phyloP scores from a whole-genome alignment of 495 filamentous ascomycete species.

The Penicillium diatomitis region DNA sequence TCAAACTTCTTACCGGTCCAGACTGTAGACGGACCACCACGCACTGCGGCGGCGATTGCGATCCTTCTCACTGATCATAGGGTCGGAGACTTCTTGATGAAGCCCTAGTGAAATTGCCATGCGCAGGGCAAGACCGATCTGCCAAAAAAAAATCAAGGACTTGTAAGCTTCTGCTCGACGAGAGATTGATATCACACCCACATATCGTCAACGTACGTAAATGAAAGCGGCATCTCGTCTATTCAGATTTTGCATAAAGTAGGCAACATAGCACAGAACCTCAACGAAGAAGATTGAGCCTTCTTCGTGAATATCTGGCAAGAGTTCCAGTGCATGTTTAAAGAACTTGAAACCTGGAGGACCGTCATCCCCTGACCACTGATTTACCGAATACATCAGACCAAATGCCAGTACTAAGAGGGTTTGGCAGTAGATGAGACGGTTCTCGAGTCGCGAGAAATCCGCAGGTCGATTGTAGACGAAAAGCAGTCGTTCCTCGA shows the following conservation, averaged over 20 bases:
- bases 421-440: constrained; percentile 29
- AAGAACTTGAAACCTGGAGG: constrained; percentile 45
- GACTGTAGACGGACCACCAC: constrained; percentile 46
- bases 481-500: constrained; percentile 31
- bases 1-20: constrained; percentile 27
- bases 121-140: constrained; percentile 41
- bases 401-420: constrained; percentile 43
- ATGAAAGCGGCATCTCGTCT: constrained; percentile 40
- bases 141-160: background rate
- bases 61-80: constrained; percentile 20
- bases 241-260: constrained; percentile 46
- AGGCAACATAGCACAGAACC: constrained; percentile 41
- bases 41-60: constrained; percentile 38
- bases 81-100: constrained; percentile 37
- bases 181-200: background rate
- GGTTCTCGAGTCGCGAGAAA: constrained; percentile 25
- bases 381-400: constrained; percentile 43
- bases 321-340: constrained; percentile 35
- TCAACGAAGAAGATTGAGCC: constrained; percentile 43
- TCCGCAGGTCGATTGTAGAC: constrained; percentile 31
- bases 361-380: constrained; percentile 39
- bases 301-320: constrained; percentile 43
- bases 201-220: constrained; percentile 18
- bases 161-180: background rate
- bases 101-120: constrained; percentile 45